Conservation (phyloP, 2,329 filamentous ascomycete genomes). For the Ramichloridium luteum region DNA sequence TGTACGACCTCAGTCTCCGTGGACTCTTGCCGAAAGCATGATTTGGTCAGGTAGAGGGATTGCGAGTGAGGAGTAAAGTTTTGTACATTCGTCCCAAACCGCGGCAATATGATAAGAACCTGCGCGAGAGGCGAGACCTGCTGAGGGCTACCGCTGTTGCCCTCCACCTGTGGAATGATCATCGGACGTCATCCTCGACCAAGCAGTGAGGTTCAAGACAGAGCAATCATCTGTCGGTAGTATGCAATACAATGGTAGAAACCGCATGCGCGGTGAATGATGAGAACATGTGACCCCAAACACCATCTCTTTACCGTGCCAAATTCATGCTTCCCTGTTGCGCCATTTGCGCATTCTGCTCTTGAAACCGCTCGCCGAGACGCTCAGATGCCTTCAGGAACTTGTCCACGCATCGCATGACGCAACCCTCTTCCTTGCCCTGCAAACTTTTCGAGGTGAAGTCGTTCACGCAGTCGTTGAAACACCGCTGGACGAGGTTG, state of each 20-base stretch:
- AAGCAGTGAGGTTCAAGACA: too few relatives aligned
- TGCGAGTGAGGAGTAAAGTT: too few relatives aligned
- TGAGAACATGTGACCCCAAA: too few relatives aligned
- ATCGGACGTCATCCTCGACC: too few relatives aligned
- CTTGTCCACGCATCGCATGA: constrained; percentile 92
- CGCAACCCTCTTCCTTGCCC: constrained; percentile 77
- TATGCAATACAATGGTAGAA: too few relatives aligned
- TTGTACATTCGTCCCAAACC: too few relatives aligned
- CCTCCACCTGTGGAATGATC: too few relatives aligned
- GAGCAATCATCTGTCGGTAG: too few relatives aligned
- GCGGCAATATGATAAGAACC: neutral
- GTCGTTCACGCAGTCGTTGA: constrained; percentile 93
- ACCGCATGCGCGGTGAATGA: too few relatives aligned
- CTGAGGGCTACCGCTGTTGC: too few relatives aligned
- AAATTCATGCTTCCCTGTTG: constrained; percentile 43
- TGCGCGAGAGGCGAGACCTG: neutral
- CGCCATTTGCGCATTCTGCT: constrained; percentile 57
- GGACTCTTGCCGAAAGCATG: constrained; percentile 44
- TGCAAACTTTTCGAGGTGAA: constrained; percentile 95
- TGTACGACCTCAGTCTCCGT: constrained; percentile 84
- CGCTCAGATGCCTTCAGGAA: constrained; percentile 85
- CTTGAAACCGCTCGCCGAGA: constrained; percentile 79
- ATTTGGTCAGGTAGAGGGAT: too few relatives aligned
- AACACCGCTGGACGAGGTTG: constrained; percentile 75
- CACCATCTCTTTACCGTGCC: too few relatives aligned